Evolutionary conservation across 169 alveolate genomes (phyloP).

Genomic region (Plasmodium blacklocki): DNA sequence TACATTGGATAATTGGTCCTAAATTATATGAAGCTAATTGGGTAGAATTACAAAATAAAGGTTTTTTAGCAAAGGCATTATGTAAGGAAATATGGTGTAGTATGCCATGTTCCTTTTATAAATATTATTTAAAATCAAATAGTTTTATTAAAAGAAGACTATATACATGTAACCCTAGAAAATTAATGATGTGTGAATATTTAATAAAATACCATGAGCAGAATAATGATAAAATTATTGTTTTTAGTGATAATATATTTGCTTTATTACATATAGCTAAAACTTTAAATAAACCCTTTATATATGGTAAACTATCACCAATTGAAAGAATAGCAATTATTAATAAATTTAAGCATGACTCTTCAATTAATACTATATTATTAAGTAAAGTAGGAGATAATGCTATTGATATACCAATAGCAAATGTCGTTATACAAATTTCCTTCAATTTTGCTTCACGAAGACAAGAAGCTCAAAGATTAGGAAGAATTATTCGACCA

Average conservation of each 20-base stretch:
- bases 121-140: constrained; percentile 93
- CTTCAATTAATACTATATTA: constrained; percentile 89
- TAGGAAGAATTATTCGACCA: constrained; percentile 99
- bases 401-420: constrained; percentile 99
- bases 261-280: constrained; percentile 94
- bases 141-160: constrained; percentile 92
- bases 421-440: constrained; percentile 99
- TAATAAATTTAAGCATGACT: constrained; percentile 91
- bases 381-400: constrained; percentile 99
- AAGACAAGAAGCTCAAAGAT: constrained; percentile 99
- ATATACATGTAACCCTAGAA: constrained; percentile 98
- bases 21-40: constrained; percentile 99
- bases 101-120: constrained; percentile 96
- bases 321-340: constrained; percentile 94
- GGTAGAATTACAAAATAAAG: constrained; percentile 97
- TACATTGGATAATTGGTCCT: constrained; percentile 99
- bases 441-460: constrained; percentile 98
- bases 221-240: constrained; percentile 97
- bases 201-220: constrained; percentile 96
- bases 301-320: constrained; percentile 92
- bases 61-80: constrained; percentile 97
- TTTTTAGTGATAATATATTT: constrained; percentile 97
- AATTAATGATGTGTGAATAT: constrained; percentile 96
- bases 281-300: constrained; percentile 91
- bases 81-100: constrained; percentile 99